These are phyloP conservation scores for Spergularia marina DNA, from an alignment of 148 eudicot genomes.

Conservation along the genomic window DNA sequence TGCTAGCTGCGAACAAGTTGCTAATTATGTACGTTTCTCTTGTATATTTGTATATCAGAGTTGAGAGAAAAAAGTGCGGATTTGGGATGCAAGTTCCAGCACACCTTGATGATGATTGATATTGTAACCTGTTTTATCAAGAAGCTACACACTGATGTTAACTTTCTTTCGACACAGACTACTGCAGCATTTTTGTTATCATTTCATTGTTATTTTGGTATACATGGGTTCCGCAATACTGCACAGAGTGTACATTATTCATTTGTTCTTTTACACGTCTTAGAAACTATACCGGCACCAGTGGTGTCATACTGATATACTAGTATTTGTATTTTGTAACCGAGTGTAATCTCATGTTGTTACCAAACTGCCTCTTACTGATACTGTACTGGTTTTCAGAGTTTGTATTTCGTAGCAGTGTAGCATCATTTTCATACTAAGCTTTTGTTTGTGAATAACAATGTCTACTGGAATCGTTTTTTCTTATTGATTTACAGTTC, in stretches of 20 bases:
- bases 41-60: slow-evolving; percentile 41
- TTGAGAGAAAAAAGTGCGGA: slow-evolving; percentile 63
- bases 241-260: slow-evolving; percentile 10
- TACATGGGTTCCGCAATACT: neutral
- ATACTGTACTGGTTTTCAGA: neutral
- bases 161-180: neutral
- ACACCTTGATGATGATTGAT: slow-evolving; percentile 11
- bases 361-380: neutral
- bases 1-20: neutral
- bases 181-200: slow-evolving; percentile 7
- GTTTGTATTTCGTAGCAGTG: neutral
- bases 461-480: too few species aligned
- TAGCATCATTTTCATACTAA: neutral
- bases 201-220: slow-evolving; percentile 7
- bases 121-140: neutral
- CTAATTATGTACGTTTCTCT: neutral
- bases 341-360: neutral
- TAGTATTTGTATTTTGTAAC: neutral
- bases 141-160: neutral
- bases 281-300: neutral
- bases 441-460: too few species aligned
- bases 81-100: slow-evolving; percentile 80
- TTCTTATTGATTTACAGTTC: too few species aligned
- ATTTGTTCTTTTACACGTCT: neutral
- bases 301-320: neutral